Percentiles rank a stretch among this genome's conserved stretches.
These are phyloP conservation scores for Candida germanica DNA, from an alignment of 805 yeast species.

Conservation along the genomic window DNA sequence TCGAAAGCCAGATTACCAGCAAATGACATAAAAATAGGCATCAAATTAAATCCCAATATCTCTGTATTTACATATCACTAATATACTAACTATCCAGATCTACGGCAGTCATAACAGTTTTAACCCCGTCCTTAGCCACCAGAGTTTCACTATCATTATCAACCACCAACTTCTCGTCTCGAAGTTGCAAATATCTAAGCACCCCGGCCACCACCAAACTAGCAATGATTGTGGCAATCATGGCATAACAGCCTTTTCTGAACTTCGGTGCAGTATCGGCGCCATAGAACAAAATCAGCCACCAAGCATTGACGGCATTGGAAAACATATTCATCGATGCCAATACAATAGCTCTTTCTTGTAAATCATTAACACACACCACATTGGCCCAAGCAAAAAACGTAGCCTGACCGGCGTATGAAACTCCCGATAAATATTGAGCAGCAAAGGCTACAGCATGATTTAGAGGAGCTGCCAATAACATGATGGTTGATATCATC, in stretches of 20 bases:
- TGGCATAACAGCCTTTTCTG: conserved; percentile 53
- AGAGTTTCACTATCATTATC: conserved; percentile 2
- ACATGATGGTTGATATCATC: conserved; percentile 47
- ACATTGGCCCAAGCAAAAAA: conserved; percentile 65
- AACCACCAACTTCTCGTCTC: conserved; percentile 22
- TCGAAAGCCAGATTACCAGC: too few relatives aligned
- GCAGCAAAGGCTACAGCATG: conserved; percentile 45
- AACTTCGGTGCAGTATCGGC: conserved; percentile 53
- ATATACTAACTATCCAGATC: too few relatives aligned
- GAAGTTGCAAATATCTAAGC: conserved; percentile 43
- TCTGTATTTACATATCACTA: too few relatives aligned
- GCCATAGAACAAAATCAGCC: conserved; percentile 52
- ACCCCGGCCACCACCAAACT: conserved; percentile 38
- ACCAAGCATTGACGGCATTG: conserved; percentile 64
- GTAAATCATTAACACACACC: conserved; percentile 54
- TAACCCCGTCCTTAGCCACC: background rate
- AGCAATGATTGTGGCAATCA: conserved; percentile 49
- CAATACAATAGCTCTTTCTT: conserved; percentile 61
- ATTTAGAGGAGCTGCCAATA: conserved; percentile 39
- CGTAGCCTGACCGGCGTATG: conserved; percentile 59
- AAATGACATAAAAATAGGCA: too few relatives aligned
- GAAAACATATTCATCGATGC: conserved; percentile 68
- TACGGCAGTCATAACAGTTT: background rate
- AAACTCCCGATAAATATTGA: conserved; percentile 52
- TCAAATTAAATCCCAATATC: too few relatives aligned